phyloP scores from a whole-genome alignment of 1,284 basidiomycete species.

The Ustilago nuda region DNA sequence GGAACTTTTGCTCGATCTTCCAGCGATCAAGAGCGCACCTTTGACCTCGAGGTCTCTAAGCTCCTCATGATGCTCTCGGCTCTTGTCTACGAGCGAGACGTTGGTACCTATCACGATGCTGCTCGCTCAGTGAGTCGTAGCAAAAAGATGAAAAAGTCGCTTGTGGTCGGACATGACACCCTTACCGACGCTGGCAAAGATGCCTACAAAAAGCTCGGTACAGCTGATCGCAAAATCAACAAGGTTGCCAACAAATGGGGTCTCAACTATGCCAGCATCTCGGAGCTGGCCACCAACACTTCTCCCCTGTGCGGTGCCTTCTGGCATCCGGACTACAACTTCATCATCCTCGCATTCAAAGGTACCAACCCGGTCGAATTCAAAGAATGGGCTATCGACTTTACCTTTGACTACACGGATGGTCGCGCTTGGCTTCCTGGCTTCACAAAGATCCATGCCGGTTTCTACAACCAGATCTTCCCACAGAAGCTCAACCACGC shows the following conservation, averaged over 20 bases:
- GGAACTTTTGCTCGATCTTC: constrained; percentile 23
- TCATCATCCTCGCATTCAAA: constrained; percentile 53
- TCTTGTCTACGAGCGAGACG: constrained; percentile 50
- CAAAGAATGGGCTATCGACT: constrained; percentile 69
- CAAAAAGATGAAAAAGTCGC: constrained; percentile 23
- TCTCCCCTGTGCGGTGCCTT: constrained; percentile 50
- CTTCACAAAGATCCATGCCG: constrained; percentile 45
- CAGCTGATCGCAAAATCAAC: constrained; percentile 39
- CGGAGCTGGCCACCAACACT: constrained; percentile 50
- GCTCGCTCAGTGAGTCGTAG: constrained; percentile 7
- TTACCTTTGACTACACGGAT: constrained; percentile 57
- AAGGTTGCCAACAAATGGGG: constrained; percentile 46
- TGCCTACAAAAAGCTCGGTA: constrained; percentile 20
- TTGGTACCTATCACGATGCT: constrained; percentile 24
- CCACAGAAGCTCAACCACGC: constrained; percentile 36
- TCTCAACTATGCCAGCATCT: constrained; percentile 47
- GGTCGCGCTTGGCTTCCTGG: constrained; percentile 48
- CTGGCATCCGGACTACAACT: constrained; percentile 46
- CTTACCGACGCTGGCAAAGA: constrained; percentile 31
- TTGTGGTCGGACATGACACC: constrained; percentile 7
- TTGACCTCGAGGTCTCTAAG: constrained; percentile 54
- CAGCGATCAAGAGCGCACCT: constrained; percentile 42
- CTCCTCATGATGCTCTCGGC: constrained; percentile 45
- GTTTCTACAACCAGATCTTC: constrained; percentile 55
- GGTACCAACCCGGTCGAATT: constrained; percentile 70